Evolutionary conservation across 768 basidiomycete species (phyloP), one percentile per base, ranked within the genome.

Genomic region (Amanita phalloides): DNA sequence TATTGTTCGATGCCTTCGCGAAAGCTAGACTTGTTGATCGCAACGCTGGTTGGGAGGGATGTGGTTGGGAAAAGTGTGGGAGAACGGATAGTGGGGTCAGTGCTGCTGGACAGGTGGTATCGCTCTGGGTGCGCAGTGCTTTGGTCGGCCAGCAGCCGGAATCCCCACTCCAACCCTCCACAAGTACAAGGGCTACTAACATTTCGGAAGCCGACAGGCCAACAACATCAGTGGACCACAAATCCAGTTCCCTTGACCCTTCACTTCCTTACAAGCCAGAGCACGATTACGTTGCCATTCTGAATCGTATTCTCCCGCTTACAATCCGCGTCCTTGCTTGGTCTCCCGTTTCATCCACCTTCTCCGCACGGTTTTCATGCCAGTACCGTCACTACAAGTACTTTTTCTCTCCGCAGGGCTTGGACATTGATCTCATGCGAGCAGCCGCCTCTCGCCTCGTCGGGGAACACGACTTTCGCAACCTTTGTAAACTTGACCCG

Each of bases 61-160:
- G 91, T 61, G 88, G 80, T 33, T 98, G 90, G 82, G 83, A 88
- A 62, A 76, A 80, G 57, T 97, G 96, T 65, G 95, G 96, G 10
- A 69, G 96, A 61, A 98, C 96, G 25, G 96, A 99, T 73, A 76
- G 85, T 17, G 94, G 95, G 0, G 96, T 99, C 53, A 95, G 92
- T 63, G 90, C 86, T 36, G 88, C 86, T 6, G 93, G 91, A 3
- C 95, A 98, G 64, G 93, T 98, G 21, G 75, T 97, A 46, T 90
- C 87, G 46, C 72, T 99, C 6, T 93, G 90, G 86, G 82, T 96
- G 10, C 72, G 93, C 53, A 92, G 90, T 64, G 77, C 79, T 8
- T 64, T 83, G 41, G 9, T 55, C n/a, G 53, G 65, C 53, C 50
- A 56, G n/a, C 57, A 54, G 6, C 43, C 26, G 13, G 56, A 59